Evolutionary conservation across 495 filamentous ascomycete genomes (phyloP).

Genomic region (Xylaria palmicola): DNA sequence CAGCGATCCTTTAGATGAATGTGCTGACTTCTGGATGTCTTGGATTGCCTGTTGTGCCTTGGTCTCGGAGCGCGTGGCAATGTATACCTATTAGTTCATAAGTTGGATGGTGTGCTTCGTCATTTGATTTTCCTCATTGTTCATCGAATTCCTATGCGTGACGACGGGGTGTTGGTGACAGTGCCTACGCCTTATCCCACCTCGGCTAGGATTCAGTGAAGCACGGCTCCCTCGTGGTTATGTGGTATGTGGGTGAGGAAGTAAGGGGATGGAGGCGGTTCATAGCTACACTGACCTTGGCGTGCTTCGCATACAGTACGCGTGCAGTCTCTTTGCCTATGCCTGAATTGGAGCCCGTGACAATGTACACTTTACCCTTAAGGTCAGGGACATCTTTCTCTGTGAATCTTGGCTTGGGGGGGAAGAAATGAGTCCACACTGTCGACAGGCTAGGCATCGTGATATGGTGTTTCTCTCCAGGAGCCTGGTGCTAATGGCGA

Average conservation of each 20-base stretch:
- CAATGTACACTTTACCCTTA: constrained; percentile 32
- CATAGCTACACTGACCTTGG: constrained; percentile 16
- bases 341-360: constrained; percentile 44
- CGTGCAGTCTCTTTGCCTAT: constrained; percentile 37
- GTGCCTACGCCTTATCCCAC: too few relatives aligned
- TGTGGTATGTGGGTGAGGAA: too few relatives aligned
- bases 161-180: not conserved
- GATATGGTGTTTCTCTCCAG: not conserved
- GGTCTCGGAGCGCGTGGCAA: constrained; percentile 41
- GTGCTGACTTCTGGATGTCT: constrained; percentile 15
- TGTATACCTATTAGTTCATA: constrained; percentile 41
- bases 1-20: constrained; percentile 13
- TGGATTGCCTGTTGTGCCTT: constrained; percentile 23
- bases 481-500: not conserved
- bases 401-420: constrained; percentile 21
- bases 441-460: constrained; percentile 23
- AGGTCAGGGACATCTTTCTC: constrained; percentile 21
- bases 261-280: not conserved
- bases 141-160: too few relatives aligned
- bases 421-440: constrained; percentile 27
- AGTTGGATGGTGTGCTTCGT: too few relatives aligned
- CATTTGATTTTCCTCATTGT: too few relatives aligned
- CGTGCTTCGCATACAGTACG: constrained; percentile 39
- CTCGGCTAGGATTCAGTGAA: too few relatives aligned
- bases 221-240: too few relatives aligned